Evolutionary conservation across 768 basidiomycete genomes (phyloP), one percentile per base, ranked within the genome.

Genomic region (Lepiota venenata): DNA sequence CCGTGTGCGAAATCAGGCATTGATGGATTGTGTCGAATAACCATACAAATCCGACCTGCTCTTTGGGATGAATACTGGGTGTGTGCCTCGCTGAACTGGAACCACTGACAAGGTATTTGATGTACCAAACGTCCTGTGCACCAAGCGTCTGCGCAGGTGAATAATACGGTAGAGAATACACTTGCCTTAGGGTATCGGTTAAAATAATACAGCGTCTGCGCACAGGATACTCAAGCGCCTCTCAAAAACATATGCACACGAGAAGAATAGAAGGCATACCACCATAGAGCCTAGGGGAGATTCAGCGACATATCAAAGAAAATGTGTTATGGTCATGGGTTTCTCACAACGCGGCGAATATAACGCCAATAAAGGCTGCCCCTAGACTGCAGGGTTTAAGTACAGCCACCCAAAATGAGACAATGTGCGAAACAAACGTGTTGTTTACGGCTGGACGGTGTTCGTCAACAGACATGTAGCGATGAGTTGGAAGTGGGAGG

Each of bases 121-220:
- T 78, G 58, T 79, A 78, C 77, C 78, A 75, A 52, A 71, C 71
- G 62, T 78, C 78, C 73, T 76, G 50, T 20, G 47, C 22, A 40
- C 4, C 32, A 20, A n/a, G 42, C n/a, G 22, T 36, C 48, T 35
- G 47, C 43, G 47, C 55, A 60, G 20, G 15, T 57, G 53, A 44
- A 47, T 37, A 25, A 59, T 3, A 32, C 29, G 10, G 48, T 32
- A 14, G 20, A 9, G 36, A 25, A 49, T 22, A 32, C 14, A 49
- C 68, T 29, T 57, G 71, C 77, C 60, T 72, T 71, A 8, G 60
- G 62, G 53, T 81, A 82, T 50, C 75, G 72, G 52, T 71, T 66
- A 61, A 77, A 83, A 55, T 81, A 83, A 61, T 77, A 81, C 73
- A 76, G 78, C 0, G 80, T 76, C 61, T 83, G 81, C 27, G 80